Percentiles rank a stretch among this genome's conserved stretches.
These are phyloP conservation scores for Ampelocalamus luodianensis DNA, from an alignment of 176 grass and related monocot genomes.

Conservation along the genomic window DNA sequence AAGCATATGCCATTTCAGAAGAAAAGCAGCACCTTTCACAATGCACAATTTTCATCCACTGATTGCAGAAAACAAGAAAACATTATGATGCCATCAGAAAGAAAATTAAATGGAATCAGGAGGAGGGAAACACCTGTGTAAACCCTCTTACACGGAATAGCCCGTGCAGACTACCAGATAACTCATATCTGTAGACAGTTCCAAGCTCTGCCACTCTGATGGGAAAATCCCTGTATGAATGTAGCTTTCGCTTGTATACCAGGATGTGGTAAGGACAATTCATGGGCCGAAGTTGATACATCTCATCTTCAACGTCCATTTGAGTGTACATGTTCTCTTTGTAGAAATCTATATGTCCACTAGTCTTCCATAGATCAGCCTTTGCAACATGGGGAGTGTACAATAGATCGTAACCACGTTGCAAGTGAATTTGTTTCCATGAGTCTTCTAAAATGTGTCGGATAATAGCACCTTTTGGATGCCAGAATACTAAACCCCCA, in stretches of 20 bases:
- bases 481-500: constrained; percentile 96
- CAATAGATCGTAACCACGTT: constrained; percentile 79
- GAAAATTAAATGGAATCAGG: constrained; percentile 31
- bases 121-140: constrained; percentile 72
- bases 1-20: too few species aligned
- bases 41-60: constrained; percentile 1
- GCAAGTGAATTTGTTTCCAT: constrained; percentile 91
- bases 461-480: constrained; percentile 86
- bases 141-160: constrained; percentile 97
- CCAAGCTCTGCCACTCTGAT: constrained; percentile 94
- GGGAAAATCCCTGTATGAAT: constrained; percentile 93
- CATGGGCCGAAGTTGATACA: constrained; percentile 96
- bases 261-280: constrained; percentile 97
- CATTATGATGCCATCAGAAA: background rate
- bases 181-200: constrained; percentile 94
- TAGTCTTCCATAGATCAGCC: too few species aligned
- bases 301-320: constrained; percentile 91
- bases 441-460: constrained; percentile 93
- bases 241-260: constrained; percentile 92
- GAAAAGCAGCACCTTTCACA: background rate
- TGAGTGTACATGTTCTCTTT: constrained; percentile 95
- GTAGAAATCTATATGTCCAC: constrained; percentile 87
- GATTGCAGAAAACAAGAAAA: background rate
- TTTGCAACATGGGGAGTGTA: constrained; percentile 90
- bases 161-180: constrained; percentile 86